Evolutionary conservation across 1,284 basidiomycete species (phyloP).

Genomic region (Hortiboletus rubellus): DNA sequence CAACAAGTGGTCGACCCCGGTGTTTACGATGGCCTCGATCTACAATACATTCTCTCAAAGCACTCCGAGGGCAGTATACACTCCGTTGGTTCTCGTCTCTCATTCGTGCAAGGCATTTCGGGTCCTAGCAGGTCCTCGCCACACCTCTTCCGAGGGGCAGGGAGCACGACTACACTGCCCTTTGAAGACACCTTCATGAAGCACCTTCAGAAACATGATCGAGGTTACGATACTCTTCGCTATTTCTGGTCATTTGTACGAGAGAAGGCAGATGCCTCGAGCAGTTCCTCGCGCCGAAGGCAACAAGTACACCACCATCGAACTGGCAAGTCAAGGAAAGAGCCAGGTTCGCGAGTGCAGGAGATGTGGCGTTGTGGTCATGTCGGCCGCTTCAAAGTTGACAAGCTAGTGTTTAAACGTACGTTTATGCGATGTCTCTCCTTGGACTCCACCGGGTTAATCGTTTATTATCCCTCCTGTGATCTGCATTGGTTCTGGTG

Average conservation of each 20-base stretch:
- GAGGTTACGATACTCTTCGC: conserved; percentile 45
- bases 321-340: conserved; percentile 29
- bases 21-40: conserved; percentile 42
- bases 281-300: conserved; percentile 20
- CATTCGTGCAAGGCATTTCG: conserved; percentile 34
- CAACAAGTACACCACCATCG: conserved; percentile 13
- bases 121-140: conserved; percentile 15
- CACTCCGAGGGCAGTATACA: conserved; percentile 32
- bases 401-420: conserved; percentile 50
- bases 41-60: conserved; percentile 44
- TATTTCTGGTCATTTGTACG: conserved; percentile 64
- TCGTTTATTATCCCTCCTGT: background rate
- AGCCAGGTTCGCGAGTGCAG: conserved; percentile 52
- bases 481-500: background rate
- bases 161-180: conserved; percentile 51
- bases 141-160: conserved; percentile 37
- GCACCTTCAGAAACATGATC: conserved; percentile 51
- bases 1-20: background rate
- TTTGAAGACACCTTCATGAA: conserved; percentile 61
- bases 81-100: conserved; percentile 38
- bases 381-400: conserved; percentile 65
- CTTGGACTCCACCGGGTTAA: background rate
- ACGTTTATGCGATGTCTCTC: conserved; percentile 27
- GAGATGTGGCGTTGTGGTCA: conserved; percentile 70
- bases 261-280: conserved; percentile 47